Conservation (phyloP, 106 monocot species). For the Posidonia australis region DNA sequence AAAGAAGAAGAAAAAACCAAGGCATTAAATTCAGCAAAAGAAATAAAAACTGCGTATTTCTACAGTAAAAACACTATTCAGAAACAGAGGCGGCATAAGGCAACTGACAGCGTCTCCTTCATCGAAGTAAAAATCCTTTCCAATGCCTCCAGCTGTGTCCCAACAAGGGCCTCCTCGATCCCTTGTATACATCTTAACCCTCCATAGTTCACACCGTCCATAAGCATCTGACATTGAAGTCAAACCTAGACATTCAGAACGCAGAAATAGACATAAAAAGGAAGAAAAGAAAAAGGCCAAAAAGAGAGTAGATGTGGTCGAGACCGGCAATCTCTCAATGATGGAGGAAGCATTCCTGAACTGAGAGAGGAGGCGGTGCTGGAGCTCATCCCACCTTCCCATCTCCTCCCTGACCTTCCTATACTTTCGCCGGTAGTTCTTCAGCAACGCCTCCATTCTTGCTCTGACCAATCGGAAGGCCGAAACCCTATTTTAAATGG, state of each 20-base stretch:
- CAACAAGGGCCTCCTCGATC: conserved; percentile 44
- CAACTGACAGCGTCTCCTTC: conserved; percentile 52
- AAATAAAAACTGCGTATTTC: neutral
- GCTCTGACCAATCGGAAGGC: neutral
- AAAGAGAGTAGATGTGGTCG: neutral
- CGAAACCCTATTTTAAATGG: neutral
- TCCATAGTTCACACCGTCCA: conserved; percentile 57
- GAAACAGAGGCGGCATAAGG: neutral
- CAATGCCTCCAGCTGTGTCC: conserved; percentile 56
- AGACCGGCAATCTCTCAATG: conserved; percentile 42
- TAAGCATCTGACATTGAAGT: conserved; percentile 32
- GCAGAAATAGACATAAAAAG: neutral
- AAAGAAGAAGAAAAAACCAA: neutral
- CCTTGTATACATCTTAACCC: conserved; percentile 32
- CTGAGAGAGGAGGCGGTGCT: conserved; percentile 48
- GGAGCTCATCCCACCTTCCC: conserved; percentile 64
- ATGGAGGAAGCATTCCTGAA: conserved; percentile 51
- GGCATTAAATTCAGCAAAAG: neutral
- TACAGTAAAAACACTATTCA: neutral
- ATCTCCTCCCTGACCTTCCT: conserved; percentile 41
- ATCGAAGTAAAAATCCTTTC: conserved; percentile 41
- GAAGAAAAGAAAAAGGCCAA: too few relatives aligned
- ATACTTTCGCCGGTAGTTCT: conserved; percentile 57
- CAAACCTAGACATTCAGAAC: neutral
- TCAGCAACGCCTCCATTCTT: conserved; percentile 43